phyloP scores from a whole-genome alignment of 2,329 filamentous ascomycete species.

The Hypoxylon sp. region DNA sequence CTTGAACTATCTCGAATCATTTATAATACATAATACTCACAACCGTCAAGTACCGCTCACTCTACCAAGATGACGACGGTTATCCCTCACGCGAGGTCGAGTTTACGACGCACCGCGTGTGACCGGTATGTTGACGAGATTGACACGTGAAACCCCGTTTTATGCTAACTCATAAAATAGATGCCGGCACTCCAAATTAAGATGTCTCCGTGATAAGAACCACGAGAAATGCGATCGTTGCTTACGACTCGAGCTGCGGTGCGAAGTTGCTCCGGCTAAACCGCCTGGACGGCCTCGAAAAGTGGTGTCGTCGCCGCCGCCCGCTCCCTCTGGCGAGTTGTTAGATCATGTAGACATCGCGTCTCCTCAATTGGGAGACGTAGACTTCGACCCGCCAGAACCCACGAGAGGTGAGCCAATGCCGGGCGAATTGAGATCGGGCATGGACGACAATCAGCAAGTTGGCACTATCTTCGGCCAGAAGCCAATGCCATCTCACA shows the following conservation, averaged over 20 bases:
- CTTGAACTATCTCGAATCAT: too few species aligned
- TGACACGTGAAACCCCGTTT: not conserved
- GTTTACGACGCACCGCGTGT: slow-evolving; percentile 34
- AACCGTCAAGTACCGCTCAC: not conserved
- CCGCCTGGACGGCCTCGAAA: slow-evolving; percentile 31
- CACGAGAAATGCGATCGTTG: slow-evolving; percentile 31
- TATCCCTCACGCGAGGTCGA: slow-evolving; percentile 22
- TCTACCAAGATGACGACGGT: slow-evolving; percentile 14
- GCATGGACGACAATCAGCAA: not conserved
- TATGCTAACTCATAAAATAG: slow-evolving; percentile 15
- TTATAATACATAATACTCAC: not conserved
- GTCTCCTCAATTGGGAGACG: not conserved
- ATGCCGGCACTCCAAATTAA: slow-evolving; percentile 32
- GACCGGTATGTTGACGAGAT: slow-evolving; percentile 22
- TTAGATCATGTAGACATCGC: not conserved
- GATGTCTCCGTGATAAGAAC: slow-evolving; percentile 26
- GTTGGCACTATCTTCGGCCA: not conserved
- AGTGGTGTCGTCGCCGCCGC: not conserved
- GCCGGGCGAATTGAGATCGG: not conserved
- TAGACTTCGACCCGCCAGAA: not conserved
- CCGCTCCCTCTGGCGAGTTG: not conserved
- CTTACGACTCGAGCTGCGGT: slow-evolving; percentile 22
- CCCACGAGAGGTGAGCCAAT: not conserved
- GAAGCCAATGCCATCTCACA: not conserved
- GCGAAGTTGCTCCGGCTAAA: slow-evolving; percentile 29